These are phyloP conservation scores for Trichoderma koningii DNA, from an alignment of 2,329 filamentous ascomycete species.

Conservation along the genomic window DNA sequence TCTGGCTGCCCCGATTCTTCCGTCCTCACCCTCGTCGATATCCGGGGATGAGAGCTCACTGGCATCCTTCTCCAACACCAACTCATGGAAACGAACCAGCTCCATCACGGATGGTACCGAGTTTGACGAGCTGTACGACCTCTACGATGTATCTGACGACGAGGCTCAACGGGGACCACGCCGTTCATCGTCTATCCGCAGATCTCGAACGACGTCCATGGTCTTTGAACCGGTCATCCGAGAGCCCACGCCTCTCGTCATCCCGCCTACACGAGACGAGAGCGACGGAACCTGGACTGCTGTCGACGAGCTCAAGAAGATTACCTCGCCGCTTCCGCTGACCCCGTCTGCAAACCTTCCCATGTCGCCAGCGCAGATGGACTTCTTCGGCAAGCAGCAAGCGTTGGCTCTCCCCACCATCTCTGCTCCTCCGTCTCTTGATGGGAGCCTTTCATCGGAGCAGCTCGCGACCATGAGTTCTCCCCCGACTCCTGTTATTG, in stretches of 20 bases:
- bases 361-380: slow-evolving; percentile 74
- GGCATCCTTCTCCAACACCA: slow-evolving; percentile 57
- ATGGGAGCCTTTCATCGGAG: slow-evolving; percentile 86
- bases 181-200: slow-evolving; percentile 43
- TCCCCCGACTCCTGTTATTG: slow-evolving; percentile 78
- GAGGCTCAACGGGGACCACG: slow-evolving; percentile 31
- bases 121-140: slow-evolving; percentile 86
- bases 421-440: slow-evolving; percentile 83
- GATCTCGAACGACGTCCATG: slow-evolving; percentile 38
- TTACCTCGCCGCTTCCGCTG: slow-evolving; percentile 60
- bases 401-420: slow-evolving; percentile 68
- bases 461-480: slow-evolving; percentile 82
- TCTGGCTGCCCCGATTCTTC: slow-evolving; percentile 62
- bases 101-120: slow-evolving; percentile 67
- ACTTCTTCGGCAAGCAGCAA: slow-evolving; percentile 66
- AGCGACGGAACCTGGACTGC: slow-evolving; percentile 49
- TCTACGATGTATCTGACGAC: slow-evolving; percentile 73
- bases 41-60: slow-evolving; percentile 57
- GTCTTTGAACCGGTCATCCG: slow-evolving; percentile 42
- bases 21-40: slow-evolving; percentile 60
- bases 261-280: slow-evolving; percentile 47
- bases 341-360: slow-evolving; percentile 69
- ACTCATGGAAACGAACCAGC: slow-evolving; percentile 65
- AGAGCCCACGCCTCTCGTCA: slow-evolving; percentile 51
- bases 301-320: slow-evolving; percentile 49